Conservation (phyloP, 352 stramenopile species). For the Globisporangium cederbergense region DNA sequence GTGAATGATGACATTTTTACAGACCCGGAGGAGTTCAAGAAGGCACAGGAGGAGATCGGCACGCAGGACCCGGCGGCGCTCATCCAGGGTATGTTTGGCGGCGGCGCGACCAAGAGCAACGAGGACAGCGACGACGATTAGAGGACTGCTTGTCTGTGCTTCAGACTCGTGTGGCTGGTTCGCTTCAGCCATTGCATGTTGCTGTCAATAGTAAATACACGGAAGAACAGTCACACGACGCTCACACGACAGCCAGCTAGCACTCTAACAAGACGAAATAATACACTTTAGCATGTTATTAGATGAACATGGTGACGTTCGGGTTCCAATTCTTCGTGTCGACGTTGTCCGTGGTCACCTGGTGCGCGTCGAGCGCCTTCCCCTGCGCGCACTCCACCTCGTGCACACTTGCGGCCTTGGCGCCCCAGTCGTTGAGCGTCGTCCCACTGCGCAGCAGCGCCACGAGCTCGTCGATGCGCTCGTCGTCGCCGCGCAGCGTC, state of each 20-base stretch:
- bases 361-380: constrained; percentile 36
- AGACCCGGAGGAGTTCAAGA: constrained; percentile 87
- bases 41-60: constrained; percentile 81
- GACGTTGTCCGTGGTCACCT: constrained; percentile 73
- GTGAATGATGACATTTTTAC: background rate
- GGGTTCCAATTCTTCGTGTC: constrained; percentile 67
- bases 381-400: constrained; percentile 28
- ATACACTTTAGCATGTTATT: constrained; percentile 9
- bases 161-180: no score
- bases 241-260: no score
- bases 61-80: constrained; percentile 63
- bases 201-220: background rate
- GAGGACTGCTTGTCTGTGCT: constrained; percentile 3
- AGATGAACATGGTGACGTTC: constrained; percentile 77
- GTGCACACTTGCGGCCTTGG: constrained; percentile 33
- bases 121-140: constrained; percentile 80
- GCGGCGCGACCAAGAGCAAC: constrained; percentile 28
- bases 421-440: constrained; percentile 70
- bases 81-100: constrained; percentile 72
- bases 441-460: constrained; percentile 37
- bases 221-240: no score
- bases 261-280: background rate
- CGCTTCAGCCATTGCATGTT: background rate
- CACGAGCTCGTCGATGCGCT: constrained; percentile 47
- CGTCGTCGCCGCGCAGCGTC: constrained; percentile 43